Conservation (phyloP, 2,329 filamentous ascomycete genomes). For the Colletotrichum limetticola region DNA sequence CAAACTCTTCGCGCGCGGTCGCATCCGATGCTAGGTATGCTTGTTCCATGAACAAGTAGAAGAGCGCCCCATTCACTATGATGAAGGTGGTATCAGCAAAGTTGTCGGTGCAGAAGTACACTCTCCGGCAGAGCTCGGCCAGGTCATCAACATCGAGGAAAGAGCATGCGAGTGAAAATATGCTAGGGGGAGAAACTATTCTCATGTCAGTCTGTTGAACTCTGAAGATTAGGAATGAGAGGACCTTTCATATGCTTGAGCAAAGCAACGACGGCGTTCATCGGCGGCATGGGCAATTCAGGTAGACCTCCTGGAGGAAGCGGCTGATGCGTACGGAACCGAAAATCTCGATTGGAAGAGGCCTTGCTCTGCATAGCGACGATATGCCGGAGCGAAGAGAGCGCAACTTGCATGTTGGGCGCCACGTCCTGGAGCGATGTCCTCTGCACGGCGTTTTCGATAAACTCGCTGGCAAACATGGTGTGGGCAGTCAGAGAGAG, state of each 20-base stretch:
- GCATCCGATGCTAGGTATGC: slow-evolving; percentile 48
- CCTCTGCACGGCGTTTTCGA: slow-evolving; percentile 62
- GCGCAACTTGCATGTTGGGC: slow-evolving; percentile 63
- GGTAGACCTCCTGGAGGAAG: slow-evolving; percentile 57
- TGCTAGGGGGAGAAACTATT: slow-evolving; percentile 56
- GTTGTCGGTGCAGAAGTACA: slow-evolving; percentile 64
- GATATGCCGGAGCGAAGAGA: slow-evolving; percentile 63
- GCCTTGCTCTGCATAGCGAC: slow-evolving; percentile 60
- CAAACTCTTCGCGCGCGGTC: slow-evolving; percentile 46
- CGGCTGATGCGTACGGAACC: slow-evolving; percentile 57
- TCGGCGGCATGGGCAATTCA: slow-evolving; percentile 66
- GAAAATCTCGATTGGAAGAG: slow-evolving; percentile 52
- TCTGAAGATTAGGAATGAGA: not conserved
- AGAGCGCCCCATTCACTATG: slow-evolving; percentile 60
- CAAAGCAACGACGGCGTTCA: slow-evolving; percentile 59
- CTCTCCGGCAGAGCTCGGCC: slow-evolving; percentile 57
- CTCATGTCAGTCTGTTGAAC: not conserved
- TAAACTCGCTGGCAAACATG: slow-evolving; percentile 64
- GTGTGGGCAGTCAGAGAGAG: slow-evolving; percentile 61
- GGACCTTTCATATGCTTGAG: slow-evolving; percentile 57
- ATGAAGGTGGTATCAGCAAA: slow-evolving; percentile 62
- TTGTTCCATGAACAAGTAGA: slow-evolving; percentile 61
- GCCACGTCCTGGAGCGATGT: slow-evolving; percentile 57
- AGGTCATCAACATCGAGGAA: slow-evolving; percentile 63
- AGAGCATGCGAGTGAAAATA: slow-evolving; percentile 61